Evolutionary conservation across 306 rosid species (phyloP), one percentile per base, ranked within the genome.

Genomic region (Delonix regia): DNA sequence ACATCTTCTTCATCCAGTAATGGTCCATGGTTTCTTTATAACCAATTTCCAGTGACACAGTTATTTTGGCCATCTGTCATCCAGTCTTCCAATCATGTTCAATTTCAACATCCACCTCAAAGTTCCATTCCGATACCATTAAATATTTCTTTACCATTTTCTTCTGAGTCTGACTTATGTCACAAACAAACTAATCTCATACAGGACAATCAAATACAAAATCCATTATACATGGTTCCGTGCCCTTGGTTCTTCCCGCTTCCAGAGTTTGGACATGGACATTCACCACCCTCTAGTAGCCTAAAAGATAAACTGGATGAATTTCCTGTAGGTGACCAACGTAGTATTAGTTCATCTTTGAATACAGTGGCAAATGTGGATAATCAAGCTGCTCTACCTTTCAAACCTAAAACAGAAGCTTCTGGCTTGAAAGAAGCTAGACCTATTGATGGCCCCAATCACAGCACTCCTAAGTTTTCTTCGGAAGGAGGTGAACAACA

Each of bases 181-280:
- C 82, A 48, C 76, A 87, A 83, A 80, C 88, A 83, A 76, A 89
- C 85, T 21, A 85, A 71, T 77, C 70, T 21, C 71, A 28, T 38
- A 53, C 86, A 73, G 48, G 83, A 77, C 65, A 77, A 77, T 44
- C 86, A 70, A 77, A 60, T 82, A 7, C 89, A 83, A 80, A 80
- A 84, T 52, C 96, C 97, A 4, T 68, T 82, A 45, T 93, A 87
- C 77, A 72, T 93, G 69, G 55, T 91, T 44, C 99, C 93, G 3
- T 89, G 80, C 81, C 95, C 98, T 76, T 96, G 94, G 98, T 57
- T 87, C 80, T 83, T 89, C 74, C 93, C 98, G 49, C 86, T 72
- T 76, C 87, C 86, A 15, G 91, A 83, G 38, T 83, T 55, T 64
- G 89, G 88, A 85, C 88, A 78, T 65, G 86, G 79, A 81, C 87